Evolutionary conservation across 495 filamentous ascomycete genomes (phyloP).

Genomic region (Hypoxylon intermedium): DNA sequence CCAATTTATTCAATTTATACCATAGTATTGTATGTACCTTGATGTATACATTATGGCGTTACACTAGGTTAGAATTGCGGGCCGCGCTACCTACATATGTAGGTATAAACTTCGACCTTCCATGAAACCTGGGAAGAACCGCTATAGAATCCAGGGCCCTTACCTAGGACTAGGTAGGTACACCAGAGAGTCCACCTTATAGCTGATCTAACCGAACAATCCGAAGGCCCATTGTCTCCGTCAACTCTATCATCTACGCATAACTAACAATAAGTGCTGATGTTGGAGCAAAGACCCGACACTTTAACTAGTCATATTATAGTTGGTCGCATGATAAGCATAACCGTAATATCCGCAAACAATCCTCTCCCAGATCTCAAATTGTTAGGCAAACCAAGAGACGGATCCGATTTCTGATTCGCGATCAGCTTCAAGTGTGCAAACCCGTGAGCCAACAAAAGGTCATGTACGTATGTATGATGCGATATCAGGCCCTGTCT

Average conservation of each 20-base stretch:
- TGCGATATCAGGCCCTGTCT: slow-evolving; percentile 17
- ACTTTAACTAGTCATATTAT: not conserved
- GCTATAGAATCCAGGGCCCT: not conserved
- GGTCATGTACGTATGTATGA: slow-evolving; percentile 5
- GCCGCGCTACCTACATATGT: slow-evolving; percentile 5
- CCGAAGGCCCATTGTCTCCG: too few relatives aligned
- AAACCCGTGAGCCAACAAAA: too few relatives aligned
- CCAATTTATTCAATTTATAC: too few relatives aligned
- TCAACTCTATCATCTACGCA: too few relatives aligned
- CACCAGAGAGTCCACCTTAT: too few relatives aligned
- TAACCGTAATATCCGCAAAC: slow-evolving; percentile 5
- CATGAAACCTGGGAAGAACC: not conserved
- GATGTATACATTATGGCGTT: too few relatives aligned
- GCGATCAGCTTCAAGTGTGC: not conserved
- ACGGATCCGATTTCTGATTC: not conserved
- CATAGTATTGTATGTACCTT: too few relatives aligned
- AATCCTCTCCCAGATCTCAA: not conserved
- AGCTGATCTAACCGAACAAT: too few relatives aligned
- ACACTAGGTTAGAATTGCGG: slow-evolving; percentile 2
- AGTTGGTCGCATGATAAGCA: not conserved
- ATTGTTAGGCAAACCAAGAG: not conserved
- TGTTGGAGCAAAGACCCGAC: too few relatives aligned
- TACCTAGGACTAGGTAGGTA: too few relatives aligned
- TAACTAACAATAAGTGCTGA: too few relatives aligned
- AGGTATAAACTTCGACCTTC: slow-evolving; percentile 1